phyloP scores from a whole-genome alignment of 306 rosid species.

The Hippophae rhamnoides region DNA sequence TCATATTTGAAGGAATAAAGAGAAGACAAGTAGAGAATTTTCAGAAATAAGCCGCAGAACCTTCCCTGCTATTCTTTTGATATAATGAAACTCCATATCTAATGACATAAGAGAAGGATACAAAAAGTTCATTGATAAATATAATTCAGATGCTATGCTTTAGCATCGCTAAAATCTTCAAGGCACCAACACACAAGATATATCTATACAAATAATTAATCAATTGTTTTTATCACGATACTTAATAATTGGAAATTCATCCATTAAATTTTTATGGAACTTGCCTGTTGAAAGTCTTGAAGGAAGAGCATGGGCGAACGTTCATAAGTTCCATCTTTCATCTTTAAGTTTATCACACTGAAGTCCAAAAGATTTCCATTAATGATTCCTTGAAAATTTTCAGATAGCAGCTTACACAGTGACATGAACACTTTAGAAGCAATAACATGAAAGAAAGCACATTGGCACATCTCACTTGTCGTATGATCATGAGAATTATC shows the following conservation, averaged over 20 bases:
- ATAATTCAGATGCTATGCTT: too few relatives aligned
- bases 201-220: background rate
- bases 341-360: constrained; percentile 53
- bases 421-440: constrained; percentile 61
- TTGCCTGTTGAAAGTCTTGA: constrained; percentile 79
- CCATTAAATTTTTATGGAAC: constrained; percentile 6
- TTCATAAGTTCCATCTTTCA: constrained; percentile 67
- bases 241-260: background rate
- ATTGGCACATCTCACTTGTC: constrained; percentile 43
- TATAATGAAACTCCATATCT: background rate
- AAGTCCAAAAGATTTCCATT: constrained; percentile 60
- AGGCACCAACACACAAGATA: background rate
- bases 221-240: background rate
- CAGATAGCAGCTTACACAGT: constrained; percentile 49
- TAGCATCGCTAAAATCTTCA: background rate
- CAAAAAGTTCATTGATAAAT: too few relatives aligned
- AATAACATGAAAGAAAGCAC: constrained; percentile 41
- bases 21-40: too few relatives aligned
- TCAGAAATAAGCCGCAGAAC: too few relatives aligned
- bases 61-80: too few relatives aligned
- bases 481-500: constrained; percentile 25
- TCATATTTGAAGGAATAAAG: too few relatives aligned
- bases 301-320: constrained; percentile 64
- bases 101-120: too few relatives aligned
- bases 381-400: constrained; percentile 56